Percentiles rank a stretch among this genome's conserved stretches.
Evolutionary conservation across 495 filamentous ascomycete species (phyloP).

Genomic region (Cudoniella acicularis): DNA sequence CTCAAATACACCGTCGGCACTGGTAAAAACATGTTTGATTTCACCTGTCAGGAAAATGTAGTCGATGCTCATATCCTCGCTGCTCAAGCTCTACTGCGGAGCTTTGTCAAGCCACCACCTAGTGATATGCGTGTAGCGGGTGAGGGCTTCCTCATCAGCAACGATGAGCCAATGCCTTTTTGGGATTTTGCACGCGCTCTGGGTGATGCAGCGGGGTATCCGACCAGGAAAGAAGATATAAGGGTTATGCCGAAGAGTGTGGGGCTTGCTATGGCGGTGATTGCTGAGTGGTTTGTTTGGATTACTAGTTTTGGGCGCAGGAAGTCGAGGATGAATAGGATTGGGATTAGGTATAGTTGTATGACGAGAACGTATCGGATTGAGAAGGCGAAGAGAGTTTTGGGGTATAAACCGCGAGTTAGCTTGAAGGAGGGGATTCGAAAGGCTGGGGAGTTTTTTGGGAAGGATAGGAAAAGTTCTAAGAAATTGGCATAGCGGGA

Average conservation of each 20-base stretch:
- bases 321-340: conserved; percentile 50
- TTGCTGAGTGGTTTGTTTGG: conserved; percentile 2
- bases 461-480: too few relatives aligned
- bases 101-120: background rate
- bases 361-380: conserved; percentile 81
- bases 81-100: conserved; percentile 49
- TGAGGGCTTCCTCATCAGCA: conserved; percentile 91
- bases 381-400: conserved; percentile 68
- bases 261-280: background rate
- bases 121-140: conserved; percentile 36
- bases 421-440: conserved; percentile 66
- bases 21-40: conserved; percentile 65
- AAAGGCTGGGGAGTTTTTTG: conserved; percentile 45
- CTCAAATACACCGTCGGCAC: conserved; percentile 66
- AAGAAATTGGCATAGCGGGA: too few relatives aligned
- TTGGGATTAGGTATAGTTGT: conserved; percentile 67
- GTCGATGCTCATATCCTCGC: conserved; percentile 54
- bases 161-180: conserved; percentile 86
- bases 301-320: background rate
- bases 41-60: conserved; percentile 53
- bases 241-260: background rate
- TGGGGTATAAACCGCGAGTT: conserved; percentile 71
- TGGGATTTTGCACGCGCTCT: conserved; percentile 84
- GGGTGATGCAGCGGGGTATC: conserved; percentile 65
- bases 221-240: background rate